A percentile compares a stretch with the other conserved stretches of the same genome.
Conservation (phyloP, 352 stramenopile species). For the Pythium sp. region DNA sequence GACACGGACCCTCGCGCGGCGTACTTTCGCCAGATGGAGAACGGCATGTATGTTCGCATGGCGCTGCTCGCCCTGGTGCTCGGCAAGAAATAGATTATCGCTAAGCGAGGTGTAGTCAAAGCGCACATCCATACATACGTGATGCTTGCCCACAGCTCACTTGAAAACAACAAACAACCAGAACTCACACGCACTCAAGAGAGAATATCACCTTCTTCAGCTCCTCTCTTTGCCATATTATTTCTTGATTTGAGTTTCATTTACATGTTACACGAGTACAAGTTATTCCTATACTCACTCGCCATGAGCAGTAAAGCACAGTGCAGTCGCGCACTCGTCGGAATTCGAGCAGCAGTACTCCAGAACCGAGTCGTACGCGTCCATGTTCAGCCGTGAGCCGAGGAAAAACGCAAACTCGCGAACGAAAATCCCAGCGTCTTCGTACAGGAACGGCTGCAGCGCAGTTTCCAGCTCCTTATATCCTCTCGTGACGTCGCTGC, state of each 20-base stretch:
- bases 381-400: slow-evolving; percentile 53
- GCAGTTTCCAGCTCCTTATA: slow-evolving; percentile 45
- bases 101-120: neutral
- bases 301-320: slow-evolving; percentile 29
- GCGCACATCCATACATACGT: neutral
- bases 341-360: slow-evolving; percentile 59
- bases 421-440: slow-evolving; percentile 58
- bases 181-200: neutral
- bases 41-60: slow-evolving; percentile 99
- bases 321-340: slow-evolving; percentile 33
- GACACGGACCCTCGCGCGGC: slow-evolving; percentile 94
- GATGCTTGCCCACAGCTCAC: neutral
- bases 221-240: neutral
- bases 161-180: neutral
- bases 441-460: slow-evolving; percentile 61
- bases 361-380: slow-evolving; percentile 63
- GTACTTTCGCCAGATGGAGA: slow-evolving; percentile 98
- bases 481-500: slow-evolving; percentile 33
- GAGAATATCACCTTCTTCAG: neutral
- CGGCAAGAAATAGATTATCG: slow-evolving; percentile 55
- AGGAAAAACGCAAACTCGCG: slow-evolving; percentile 66
- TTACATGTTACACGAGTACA: neutral
- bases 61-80: slow-evolving; percentile 95
- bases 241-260: neutral
- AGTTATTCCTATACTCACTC: neutral